Evolutionary conservation across 352 stramenopile genomes (phyloP).

Genomic region (Pelagophyceae sp.): DNA sequence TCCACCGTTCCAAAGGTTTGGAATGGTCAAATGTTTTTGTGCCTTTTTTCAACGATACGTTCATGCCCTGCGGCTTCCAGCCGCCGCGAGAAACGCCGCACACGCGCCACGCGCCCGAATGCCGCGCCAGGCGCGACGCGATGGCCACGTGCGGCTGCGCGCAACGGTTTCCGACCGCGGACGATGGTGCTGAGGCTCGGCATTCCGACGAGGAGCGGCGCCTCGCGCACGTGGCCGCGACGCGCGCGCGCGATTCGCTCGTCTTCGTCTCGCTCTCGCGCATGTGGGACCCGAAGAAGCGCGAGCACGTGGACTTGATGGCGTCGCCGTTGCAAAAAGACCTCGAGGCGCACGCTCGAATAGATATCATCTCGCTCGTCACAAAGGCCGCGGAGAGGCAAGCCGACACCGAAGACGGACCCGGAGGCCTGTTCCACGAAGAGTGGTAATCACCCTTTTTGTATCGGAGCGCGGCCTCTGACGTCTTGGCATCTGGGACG

Average conservation of each 20-base stretch:
- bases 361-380: too few relatives aligned
- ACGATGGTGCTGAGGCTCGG: slow-evolving; percentile 20
- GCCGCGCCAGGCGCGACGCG: not conserved
- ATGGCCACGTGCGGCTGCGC: not conserved
- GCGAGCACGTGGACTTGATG: not conserved
- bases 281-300: not conserved
- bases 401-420: too few relatives aligned
- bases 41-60: slow-evolving; percentile 31
- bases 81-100: not conserved
- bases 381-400: too few relatives aligned
- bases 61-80: slow-evolving; percentile 22
- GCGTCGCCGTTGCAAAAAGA: not conserved
- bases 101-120: not conserved
- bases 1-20: slow-evolving; percentile 33
- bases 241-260: slow-evolving; percentile 29
- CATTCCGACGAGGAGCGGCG: slow-evolving; percentile 35
- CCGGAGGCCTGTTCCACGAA: too few relatives aligned
- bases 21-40: slow-evolving; percentile 36
- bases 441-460: too few relatives aligned
- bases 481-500: too few relatives aligned
- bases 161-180: not conserved
- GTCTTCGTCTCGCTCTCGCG: slow-evolving; percentile 22
- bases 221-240: slow-evolving; percentile 33
- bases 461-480: too few relatives aligned
- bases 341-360: not conserved